Conservation (phyloP, 192 early-diverging fungal genomes). For the Coemansia sp. region DNA sequence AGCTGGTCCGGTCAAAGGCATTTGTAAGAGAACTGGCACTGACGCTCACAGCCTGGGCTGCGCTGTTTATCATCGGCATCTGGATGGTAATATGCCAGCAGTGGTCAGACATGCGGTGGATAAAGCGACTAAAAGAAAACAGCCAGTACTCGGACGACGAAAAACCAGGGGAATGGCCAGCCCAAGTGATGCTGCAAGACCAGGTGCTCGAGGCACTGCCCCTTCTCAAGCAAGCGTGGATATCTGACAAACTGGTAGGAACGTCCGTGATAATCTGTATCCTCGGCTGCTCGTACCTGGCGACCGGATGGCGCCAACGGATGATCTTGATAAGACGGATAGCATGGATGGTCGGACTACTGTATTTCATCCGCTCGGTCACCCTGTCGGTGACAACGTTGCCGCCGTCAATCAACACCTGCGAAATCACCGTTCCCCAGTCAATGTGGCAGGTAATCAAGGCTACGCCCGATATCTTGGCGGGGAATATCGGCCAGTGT, state of each 20-base stretch:
- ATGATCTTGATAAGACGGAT: conserved; percentile 56
- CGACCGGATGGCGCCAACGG: conserved; percentile 53
- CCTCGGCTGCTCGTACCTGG: conserved; percentile 38
- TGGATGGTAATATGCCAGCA: conserved; percentile 56
- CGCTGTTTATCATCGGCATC: conserved; percentile 39
- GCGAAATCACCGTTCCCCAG: conserved; percentile 41
- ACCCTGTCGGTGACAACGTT: conserved; percentile 59
- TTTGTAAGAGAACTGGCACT: conserved; percentile 34
- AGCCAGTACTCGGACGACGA: neutral
- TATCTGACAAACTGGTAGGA: conserved; percentile 56
- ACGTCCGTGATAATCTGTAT: conserved; percentile 49
- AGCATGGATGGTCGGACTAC: conserved; percentile 54
- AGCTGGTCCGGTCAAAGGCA: conserved; percentile 11
- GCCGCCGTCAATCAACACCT: conserved; percentile 51
- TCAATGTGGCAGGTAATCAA: conserved; percentile 45
- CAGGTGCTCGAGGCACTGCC: conserved; percentile 54
- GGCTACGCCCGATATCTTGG: conserved; percentile 51
- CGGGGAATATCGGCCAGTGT: conserved; percentile 54
- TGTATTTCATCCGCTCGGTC: conserved; percentile 58
- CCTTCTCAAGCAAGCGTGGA: conserved; percentile 36
- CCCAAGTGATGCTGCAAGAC: conserved; percentile 44
- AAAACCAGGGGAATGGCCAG: conserved; percentile 21
- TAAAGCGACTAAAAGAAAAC: conserved; percentile 11
- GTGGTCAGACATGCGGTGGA: conserved; percentile 53
- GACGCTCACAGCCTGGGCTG: conserved; percentile 28